Evolutionary conservation across 1,139 yeast species (phyloP).

Genomic region (Zygoascus sp.): DNA sequence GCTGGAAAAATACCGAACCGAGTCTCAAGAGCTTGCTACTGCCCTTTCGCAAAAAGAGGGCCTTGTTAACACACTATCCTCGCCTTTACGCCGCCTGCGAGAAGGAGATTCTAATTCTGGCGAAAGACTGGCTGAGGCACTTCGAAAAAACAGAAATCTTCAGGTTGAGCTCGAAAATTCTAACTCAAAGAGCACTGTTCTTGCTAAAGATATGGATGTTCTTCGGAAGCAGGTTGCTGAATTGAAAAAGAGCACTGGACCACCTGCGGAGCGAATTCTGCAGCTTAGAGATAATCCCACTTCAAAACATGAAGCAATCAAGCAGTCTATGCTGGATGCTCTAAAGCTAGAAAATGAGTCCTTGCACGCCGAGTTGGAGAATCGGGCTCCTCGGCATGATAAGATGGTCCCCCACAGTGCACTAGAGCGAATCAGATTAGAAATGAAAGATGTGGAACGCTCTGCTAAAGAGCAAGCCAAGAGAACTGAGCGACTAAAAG

Average conservation of each 20-base stretch:
- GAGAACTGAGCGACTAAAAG: constrained; percentile 54
- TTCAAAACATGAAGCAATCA: constrained; percentile 59
- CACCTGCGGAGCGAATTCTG: constrained; percentile 42
- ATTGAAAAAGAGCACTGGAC: constrained; percentile 12
- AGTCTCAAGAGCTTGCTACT: constrained; percentile 45
- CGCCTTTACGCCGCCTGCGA: constrained; percentile 24
- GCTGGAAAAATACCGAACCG: constrained; percentile 55
- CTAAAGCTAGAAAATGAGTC: constrained; percentile 61
- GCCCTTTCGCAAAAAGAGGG: constrained; percentile 36
- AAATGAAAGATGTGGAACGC: constrained; percentile 46
- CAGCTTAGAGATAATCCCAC: constrained; percentile 69
- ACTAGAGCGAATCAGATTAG: constrained; percentile 59
- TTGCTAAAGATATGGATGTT: constrained; percentile 26
- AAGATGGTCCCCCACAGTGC: constrained; percentile 54
- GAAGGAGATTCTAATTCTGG: constrained; percentile 26
- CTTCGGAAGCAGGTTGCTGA: constrained; percentile 28
- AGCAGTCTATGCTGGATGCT: constrained; percentile 48
- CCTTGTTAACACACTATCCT: constrained; percentile 25
- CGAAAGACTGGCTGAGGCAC: constrained; percentile 37
- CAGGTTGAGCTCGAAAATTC: constrained; percentile 29
- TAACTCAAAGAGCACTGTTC: constrained; percentile 22
- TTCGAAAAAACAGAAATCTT: constrained; percentile 29
- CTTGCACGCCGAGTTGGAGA: constrained; percentile 35
- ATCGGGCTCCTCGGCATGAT: constrained; percentile 11
- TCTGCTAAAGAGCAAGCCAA: constrained; percentile 54